phyloP scores from a whole-genome alignment of 306 rosid species.

The Carpinus viminea region DNA sequence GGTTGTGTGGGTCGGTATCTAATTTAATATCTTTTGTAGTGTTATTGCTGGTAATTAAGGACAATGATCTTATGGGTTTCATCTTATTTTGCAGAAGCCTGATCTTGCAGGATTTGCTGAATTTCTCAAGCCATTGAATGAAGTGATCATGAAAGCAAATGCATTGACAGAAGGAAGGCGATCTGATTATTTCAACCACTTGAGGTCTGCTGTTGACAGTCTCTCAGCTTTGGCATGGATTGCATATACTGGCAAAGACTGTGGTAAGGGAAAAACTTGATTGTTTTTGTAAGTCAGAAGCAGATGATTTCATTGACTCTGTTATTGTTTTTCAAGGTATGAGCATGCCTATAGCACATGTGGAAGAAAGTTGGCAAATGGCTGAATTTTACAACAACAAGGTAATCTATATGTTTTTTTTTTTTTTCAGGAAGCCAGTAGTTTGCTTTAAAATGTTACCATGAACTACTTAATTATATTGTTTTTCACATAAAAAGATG shows the following conservation, averaged over 20 bases:
- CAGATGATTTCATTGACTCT: constrained; percentile 3
- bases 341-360: constrained; percentile 98
- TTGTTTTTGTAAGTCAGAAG: constrained; percentile 20
- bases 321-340: constrained; percentile 61
- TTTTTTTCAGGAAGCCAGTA: constrained; percentile 20
- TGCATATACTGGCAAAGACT: constrained; percentile 84
- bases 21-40: background rate
- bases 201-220: constrained; percentile 89
- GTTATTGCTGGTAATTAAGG: constrained; percentile 2
- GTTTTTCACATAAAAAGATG: constrained; percentile 8
- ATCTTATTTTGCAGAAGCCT: constrained; percentile 69
- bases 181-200: constrained; percentile 82
- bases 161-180: constrained; percentile 82
- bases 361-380: constrained; percentile 99
- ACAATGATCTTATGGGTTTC: constrained; percentile 10
- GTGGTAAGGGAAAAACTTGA: constrained; percentile 55
- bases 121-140: constrained; percentile 86
- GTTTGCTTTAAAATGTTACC: constrained; percentile 18
- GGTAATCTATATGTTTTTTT: constrained; percentile 49
- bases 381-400: constrained; percentile 97
- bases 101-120: constrained; percentile 67
- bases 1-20: constrained; percentile 1
- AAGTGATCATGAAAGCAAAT: constrained; percentile 59
- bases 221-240: constrained; percentile 96
- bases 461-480: constrained; percentile 4